Evolutionary conservation across 108 stramenopile species (phyloP), one percentile per base, ranked within the genome.

Genomic region (Nitzschia sp.): DNA sequence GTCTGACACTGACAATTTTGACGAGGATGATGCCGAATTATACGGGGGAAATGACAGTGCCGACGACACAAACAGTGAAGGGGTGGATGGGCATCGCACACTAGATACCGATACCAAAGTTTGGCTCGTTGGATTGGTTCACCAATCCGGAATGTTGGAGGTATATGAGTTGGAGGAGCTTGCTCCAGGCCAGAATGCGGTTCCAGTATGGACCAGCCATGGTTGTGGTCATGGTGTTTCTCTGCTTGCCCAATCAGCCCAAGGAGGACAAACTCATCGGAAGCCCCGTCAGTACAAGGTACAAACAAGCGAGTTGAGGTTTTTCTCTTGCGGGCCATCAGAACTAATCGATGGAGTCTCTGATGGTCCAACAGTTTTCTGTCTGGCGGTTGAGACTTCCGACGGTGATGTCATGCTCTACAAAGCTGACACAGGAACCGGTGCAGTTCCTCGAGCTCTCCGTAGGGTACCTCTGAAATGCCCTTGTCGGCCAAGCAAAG

Each of bases 271-370:
- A 11, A 40, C 41, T 37, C 41, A 58, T 20, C 76, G 87, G 40
- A 46, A 54, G 39, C 91, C 91, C 17, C 62, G 54, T 19, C 53
- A 57, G 29, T 80, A 88, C 62, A 68, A 80, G 58, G 79, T 84
- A 7, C 71, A 70, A 46, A 69, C 78, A 11, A 69, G 76, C 26
- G 92, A 94, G 65, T 80, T 90, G 39, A 76, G 88, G 43, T 81
- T 91, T 41, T 94, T 94, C 65, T 81, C 81, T 24, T 67, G 81
- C 51, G 90, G 90, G 3, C 86, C 88, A 29, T 80, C 85, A 10
- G 38, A 11, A 10, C 53, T 60, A 57, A 41, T 44, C 52, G 75
- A 63, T 22, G 74, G 72, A 42, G 64, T 51, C 61, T 56, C 75
- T 10, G 54, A 54, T 55, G 70, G 75, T 61, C 61, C 83, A 44